phyloP scores from a whole-genome alignment of 306 rosid genomes.

The Fragaria nilgerrensis region DNA sequence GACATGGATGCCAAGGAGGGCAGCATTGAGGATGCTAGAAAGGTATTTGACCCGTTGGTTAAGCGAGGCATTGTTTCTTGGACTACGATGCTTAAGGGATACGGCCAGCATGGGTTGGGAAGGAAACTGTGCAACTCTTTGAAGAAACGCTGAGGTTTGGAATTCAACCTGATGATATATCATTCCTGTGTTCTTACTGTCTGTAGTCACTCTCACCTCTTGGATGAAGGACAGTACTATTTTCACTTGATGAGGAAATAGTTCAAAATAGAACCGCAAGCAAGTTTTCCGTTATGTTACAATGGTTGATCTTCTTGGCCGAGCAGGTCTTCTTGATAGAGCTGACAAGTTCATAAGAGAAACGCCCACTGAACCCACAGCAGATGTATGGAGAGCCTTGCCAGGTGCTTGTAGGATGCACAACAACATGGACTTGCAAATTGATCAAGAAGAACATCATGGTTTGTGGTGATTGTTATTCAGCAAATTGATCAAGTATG shows the following conservation, averaged over 20 bases:
- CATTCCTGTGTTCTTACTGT: constrained; percentile 34
- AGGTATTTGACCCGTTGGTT: constrained; percentile 28
- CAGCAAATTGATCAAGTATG: constrained; percentile 32
- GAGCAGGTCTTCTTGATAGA: constrained; percentile 31
- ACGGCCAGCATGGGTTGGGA: constrained; percentile 37
- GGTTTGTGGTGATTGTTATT: constrained; percentile 39
- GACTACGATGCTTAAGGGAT: constrained; percentile 35
- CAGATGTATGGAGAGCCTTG: too few relatives aligned
- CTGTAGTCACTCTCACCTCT: constrained; percentile 31
- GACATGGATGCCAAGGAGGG: constrained; percentile 38
- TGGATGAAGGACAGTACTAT: constrained; percentile 27
- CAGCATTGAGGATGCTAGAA: constrained; percentile 33
- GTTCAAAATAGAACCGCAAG: constrained; percentile 27
- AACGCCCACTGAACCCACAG: too few relatives aligned
- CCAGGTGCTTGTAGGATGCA: too few relatives aligned
- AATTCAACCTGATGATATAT: constrained; percentile 26
- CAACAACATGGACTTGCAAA: constrained; percentile 20
- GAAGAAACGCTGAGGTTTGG: constrained; percentile 30
- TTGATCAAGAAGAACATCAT: constrained; percentile 33
- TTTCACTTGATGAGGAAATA: constrained; percentile 36
- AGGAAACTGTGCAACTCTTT: constrained; percentile 23
- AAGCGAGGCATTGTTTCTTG: constrained; percentile 31
- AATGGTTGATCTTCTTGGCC: constrained; percentile 38
- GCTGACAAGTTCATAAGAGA: constrained; percentile 27
- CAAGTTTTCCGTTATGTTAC: constrained; percentile 31